Evolutionary conservation across 768 basidiomycete species (phyloP).

Genomic region (Candolleomyces aberdarensis): DNA sequence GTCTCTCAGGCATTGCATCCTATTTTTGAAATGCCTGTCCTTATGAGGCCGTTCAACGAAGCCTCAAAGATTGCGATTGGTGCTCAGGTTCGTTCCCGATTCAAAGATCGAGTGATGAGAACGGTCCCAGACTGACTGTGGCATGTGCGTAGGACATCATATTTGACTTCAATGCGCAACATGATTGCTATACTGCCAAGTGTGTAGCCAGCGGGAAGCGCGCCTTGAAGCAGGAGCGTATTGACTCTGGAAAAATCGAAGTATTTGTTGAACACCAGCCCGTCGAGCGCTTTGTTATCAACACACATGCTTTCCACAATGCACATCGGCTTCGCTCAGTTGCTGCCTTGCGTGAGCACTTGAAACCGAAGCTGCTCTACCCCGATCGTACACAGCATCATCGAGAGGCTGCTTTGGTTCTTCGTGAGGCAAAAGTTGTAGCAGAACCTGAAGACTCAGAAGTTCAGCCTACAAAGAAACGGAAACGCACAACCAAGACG

Average conservation of each 20-base stretch:
- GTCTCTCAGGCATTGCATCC: background rate
- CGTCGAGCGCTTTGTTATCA: slow-evolving; percentile 15
- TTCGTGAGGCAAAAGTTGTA: background rate
- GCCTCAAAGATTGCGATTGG: background rate
- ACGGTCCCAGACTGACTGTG: background rate
- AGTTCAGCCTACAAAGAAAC: no score
- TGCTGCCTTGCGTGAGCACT: background rate
- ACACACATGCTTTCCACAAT: slow-evolving; percentile 5
- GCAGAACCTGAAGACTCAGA: background rate
- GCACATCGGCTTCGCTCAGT: background rate
- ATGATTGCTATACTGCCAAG: background rate
- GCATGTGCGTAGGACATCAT: background rate
- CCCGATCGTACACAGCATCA: background rate
- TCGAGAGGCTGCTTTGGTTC: background rate
- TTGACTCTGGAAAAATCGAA: slow-evolving; percentile 5
- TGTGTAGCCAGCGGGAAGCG: background rate
- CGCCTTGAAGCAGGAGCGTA: background rate
- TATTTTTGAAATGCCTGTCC: background rate
- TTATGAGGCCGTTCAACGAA: background rate
- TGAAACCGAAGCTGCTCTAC: background rate
- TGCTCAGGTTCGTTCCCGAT: background rate
- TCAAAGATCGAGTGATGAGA: background rate
- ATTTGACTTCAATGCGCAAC: background rate
- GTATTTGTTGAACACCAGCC: slow-evolving; percentile 18
- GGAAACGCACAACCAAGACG: no score